Percentiles rank a stretch among this genome's conserved stretches.
phyloP scores from a whole-genome alignment of 805 yeast species.

The Lachancea sp. region DNA sequence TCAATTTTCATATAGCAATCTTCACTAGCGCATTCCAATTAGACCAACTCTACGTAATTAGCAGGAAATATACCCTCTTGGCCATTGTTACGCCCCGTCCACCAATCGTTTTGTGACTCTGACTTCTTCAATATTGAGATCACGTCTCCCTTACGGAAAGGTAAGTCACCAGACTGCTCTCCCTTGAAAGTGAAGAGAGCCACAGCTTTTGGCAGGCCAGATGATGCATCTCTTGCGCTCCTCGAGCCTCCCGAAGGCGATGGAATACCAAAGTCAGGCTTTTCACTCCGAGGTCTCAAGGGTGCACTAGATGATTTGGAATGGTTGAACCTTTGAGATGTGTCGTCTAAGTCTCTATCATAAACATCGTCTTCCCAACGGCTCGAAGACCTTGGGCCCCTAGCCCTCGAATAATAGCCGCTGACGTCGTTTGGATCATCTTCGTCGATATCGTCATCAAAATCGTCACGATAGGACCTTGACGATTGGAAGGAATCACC shows the following conservation, averaged over 20 bases:
- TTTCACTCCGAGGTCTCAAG: conserved; percentile 38
- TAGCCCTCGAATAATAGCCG: conserved; percentile 33
- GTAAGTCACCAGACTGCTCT: conserved; percentile 86
- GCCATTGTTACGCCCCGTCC: conserved; percentile 90
- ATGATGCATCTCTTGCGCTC: conserved; percentile 18
- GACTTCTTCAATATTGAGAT: conserved; percentile 81
- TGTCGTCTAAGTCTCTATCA: conserved; percentile 44
- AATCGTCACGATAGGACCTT: conserved; percentile 23
- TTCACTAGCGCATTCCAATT: background rate
- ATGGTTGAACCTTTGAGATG: conserved; percentile 34
- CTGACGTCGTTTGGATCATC: conserved; percentile 38
- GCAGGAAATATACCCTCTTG: conserved; percentile 94
- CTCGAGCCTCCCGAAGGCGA: conserved; percentile 12
- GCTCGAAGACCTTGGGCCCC: conserved; percentile 30
- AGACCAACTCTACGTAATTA: conserved; percentile 77
- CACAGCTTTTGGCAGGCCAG: conserved; percentile 65
- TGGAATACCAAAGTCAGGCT: conserved; percentile 34
- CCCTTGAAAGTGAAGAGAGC: conserved; percentile 88
- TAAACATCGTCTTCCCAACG: conserved; percentile 87
- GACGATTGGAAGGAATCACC: conserved; percentile 21
- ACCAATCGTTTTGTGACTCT: conserved; percentile 93
- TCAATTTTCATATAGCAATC: background rate
- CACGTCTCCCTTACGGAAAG: conserved; percentile 91
- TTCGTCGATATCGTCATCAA: conserved; percentile 20
- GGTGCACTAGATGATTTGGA: conserved; percentile 35